These are phyloP conservation scores for Hyphopichia wangnamkhiaoensis DNA, from an alignment of 1,139 yeast genomes.

Conservation along the genomic window DNA sequence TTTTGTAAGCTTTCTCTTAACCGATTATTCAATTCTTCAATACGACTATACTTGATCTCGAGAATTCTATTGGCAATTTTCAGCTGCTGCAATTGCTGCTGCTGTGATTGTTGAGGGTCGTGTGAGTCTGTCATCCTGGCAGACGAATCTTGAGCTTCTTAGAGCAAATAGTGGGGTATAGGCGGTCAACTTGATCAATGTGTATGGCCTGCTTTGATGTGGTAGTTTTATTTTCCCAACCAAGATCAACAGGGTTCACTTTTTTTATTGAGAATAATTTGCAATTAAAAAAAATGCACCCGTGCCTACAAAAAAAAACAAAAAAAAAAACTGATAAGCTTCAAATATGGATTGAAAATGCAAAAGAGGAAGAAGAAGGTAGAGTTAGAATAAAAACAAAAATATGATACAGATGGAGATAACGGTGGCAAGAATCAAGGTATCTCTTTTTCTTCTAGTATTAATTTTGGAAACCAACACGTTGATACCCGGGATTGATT, in stretches of 20 bases:
- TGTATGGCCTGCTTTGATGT: too few relatives aligned
- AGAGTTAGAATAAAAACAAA: conserved; percentile 50
- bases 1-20: conserved; percentile 54
- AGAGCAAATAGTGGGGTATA: too few relatives aligned
- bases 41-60: conserved; percentile 60
- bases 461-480: conserved; percentile 77
- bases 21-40: conserved; percentile 59
- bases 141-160: too few relatives aligned
- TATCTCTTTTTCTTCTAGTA: conserved; percentile 85
- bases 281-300: too few relatives aligned
- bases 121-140: too few relatives aligned
- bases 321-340: neutral
- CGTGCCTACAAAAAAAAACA: too few relatives aligned
- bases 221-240: neutral
- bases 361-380: neutral
- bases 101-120: neutral
- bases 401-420: conserved; percentile 73
- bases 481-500: conserved; percentile 79
- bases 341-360: neutral
- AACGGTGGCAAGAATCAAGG: conserved; percentile 75
- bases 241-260: too few relatives aligned
- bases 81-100: neutral
- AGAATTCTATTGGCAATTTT: conserved; percentile 29
- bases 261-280: too few relatives aligned
- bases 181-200: too few relatives aligned